Conservation (phyloP, 2,329 filamentous ascomycete species). For the Penicillium freii region DNA sequence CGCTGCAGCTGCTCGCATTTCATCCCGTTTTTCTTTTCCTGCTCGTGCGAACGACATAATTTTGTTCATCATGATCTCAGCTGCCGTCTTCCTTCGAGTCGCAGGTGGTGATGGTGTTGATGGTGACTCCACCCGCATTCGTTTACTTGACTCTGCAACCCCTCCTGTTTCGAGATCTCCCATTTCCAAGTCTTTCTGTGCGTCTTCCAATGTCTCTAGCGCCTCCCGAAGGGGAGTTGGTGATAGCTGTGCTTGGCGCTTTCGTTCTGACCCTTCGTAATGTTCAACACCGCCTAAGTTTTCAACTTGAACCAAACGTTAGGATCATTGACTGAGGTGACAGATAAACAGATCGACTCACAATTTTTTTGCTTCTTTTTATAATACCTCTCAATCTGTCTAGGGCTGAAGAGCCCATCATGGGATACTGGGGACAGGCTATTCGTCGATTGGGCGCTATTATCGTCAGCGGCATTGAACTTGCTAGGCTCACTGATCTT, state of each 20-base stretch:
- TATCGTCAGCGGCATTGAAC: background rate
- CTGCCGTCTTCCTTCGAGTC: background rate
- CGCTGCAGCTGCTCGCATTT: background rate
- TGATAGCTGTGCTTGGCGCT: background rate
- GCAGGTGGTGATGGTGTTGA: background rate
- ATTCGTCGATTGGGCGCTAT: background rate
- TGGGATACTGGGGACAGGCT: background rate
- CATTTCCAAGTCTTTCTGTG: background rate
- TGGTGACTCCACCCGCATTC: background rate
- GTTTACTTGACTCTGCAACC: background rate
- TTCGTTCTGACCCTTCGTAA: background rate
- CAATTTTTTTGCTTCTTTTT: background rate
- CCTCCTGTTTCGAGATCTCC: background rate
- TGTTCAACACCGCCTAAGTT: background rate
- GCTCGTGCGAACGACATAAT: background rate
- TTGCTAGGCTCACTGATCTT: background rate
- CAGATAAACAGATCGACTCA: background rate
- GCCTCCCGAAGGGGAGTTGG: background rate
- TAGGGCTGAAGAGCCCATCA: background rate
- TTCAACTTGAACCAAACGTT: background rate
- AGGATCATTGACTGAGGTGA: background rate
- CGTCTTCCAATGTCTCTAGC: background rate
- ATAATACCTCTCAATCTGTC: background rate
- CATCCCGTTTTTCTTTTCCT: background rate
- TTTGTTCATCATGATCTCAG: background rate